phyloP scores from a whole-genome alignment of 2,329 filamentous ascomycete species.

The Aspergillus sergii region DNA sequence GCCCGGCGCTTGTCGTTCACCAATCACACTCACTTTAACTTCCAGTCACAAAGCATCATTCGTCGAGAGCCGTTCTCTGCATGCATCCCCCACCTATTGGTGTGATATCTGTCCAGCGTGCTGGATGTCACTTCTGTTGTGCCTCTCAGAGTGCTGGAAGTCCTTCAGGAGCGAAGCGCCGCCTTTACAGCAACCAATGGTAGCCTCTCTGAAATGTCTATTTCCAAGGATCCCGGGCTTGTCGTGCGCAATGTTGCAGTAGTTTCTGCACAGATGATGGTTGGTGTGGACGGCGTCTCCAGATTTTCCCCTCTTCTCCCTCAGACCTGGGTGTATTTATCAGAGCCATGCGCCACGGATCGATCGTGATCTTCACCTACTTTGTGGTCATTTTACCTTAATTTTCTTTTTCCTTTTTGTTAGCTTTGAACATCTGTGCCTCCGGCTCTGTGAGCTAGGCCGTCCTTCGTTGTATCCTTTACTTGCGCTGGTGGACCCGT shows the following conservation, averaged over 20 bases:
- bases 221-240: constrained; percentile 17
- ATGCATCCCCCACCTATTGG: constrained; percentile 20
- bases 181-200: constrained; percentile 20
- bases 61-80: constrained; percentile 26
- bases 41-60: constrained; percentile 16
- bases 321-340: constrained; percentile 30
- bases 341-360: constrained; percentile 27
- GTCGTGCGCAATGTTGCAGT: constrained; percentile 36
- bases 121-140: constrained; percentile 3
- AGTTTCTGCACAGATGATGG: constrained; percentile 30
- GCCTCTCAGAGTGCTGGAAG: constrained; percentile 16
- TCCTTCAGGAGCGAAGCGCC: constrained; percentile 23
- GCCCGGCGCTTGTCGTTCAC: constrained; percentile 29
- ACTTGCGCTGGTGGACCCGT: constrained; percentile 28
- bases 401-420: constrained; percentile 25
- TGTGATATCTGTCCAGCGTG: constrained; percentile 6
- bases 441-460: constrained; percentile 39
- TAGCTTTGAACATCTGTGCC: constrained; percentile 20
- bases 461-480: constrained; percentile 27
- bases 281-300: constrained; percentile 17
- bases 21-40: constrained; percentile 24
- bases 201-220: constrained; percentile 11
- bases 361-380: constrained; percentile 24
- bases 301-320: constrained; percentile 19
- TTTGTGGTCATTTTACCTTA: constrained; percentile 29